phyloP scores from a whole-genome alignment of 768 basidiomycete species.

The Leccinellum albellum region DNA sequence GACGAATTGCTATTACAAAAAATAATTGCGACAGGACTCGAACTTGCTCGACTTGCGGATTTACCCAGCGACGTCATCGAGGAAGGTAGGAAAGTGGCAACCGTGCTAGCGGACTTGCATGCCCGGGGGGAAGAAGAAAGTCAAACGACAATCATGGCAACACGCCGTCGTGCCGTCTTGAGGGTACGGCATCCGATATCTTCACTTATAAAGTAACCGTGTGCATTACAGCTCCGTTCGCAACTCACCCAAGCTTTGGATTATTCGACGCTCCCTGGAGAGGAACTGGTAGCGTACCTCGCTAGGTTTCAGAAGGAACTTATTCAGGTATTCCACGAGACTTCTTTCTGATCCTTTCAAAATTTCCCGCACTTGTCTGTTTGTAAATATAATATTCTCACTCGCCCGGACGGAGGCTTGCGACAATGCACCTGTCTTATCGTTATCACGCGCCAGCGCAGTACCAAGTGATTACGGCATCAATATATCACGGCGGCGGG shows the following conservation, averaged over 20 bases:
- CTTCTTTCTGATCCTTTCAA: constrained; percentile 11
- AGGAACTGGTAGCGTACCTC: constrained; percentile 64
- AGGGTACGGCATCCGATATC: constrained; percentile 42
- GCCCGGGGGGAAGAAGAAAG: constrained; percentile 57
- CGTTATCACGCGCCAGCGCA: too few species aligned
- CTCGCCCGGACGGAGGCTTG: background rate
- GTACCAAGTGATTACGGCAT: constrained; percentile 11
- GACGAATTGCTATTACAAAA: background rate
- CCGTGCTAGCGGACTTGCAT: constrained; percentile 54
- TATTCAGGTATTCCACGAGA: constrained; percentile 42
- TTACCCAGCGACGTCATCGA: constrained; percentile 68
- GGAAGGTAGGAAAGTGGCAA: constrained; percentile 61
- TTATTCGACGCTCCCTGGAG: constrained; percentile 69
- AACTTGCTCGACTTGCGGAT: constrained; percentile 85
- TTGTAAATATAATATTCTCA: constrained; percentile 7
- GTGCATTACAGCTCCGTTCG: constrained; percentile 53
- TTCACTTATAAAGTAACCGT: background rate
- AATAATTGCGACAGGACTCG: constrained; percentile 57
- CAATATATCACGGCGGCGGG: background rate
- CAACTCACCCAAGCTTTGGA: constrained; percentile 73
- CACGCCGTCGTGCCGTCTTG: constrained; percentile 65
- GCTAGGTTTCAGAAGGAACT: constrained; percentile 68
- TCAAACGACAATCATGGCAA: constrained; percentile 52
- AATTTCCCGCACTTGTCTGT: background rate
- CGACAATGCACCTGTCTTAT: background rate